A percentile compares a stretch with the other conserved stretches of the same genome.
Conservation (phyloP, 176 grass and related monocot species). For the Ampelocalamus luodianensis region DNA sequence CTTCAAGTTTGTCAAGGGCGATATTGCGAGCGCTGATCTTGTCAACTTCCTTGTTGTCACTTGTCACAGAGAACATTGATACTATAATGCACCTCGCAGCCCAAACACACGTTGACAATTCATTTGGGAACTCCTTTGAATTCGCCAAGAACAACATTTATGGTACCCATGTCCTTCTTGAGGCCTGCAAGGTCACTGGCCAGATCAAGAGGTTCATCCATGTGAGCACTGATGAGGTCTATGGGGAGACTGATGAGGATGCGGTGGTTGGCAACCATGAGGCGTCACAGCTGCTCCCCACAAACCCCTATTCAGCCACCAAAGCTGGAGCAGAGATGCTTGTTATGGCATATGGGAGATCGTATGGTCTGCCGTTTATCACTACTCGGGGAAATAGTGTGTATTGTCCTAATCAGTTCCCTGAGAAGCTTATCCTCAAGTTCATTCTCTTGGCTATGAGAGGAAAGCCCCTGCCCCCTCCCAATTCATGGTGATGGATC, state of each 20-base stretch:
- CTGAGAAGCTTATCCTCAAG: slow-evolving; percentile 84
- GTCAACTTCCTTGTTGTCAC: slow-evolving; percentile 88
- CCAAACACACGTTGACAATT: slow-evolving; percentile 90
- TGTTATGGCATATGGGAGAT: slow-evolving; percentile 92
- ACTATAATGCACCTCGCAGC: slow-evolving; percentile 92
- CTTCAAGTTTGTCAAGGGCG: slow-evolving; percentile 93
- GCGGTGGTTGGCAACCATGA: slow-evolving; percentile 82
- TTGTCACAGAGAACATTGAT: slow-evolving; percentile 87
- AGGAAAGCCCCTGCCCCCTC: slow-evolving; percentile 56
- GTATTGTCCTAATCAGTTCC: slow-evolving; percentile 82
- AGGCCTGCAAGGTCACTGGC: slow-evolving; percentile 84
- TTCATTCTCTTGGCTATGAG: slow-evolving; percentile 86
- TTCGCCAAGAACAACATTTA: slow-evolving; percentile 92
- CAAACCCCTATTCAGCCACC: slow-evolving; percentile 85
- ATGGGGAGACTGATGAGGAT: slow-evolving; percentile 86
- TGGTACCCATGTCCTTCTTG: slow-evolving; percentile 85
- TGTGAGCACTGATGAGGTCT: slow-evolving; percentile 91
- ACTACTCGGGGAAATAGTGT: slow-evolving; percentile 87
- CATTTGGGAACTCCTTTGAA: slow-evolving; percentile 88
- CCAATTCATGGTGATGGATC: slow-evolving; percentile 87
- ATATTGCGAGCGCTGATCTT: slow-evolving; percentile 85
- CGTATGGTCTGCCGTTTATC: slow-evolving; percentile 80
- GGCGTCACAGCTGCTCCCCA: slow-evolving; percentile 82
- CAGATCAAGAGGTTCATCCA: slow-evolving; percentile 89
- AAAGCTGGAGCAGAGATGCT: slow-evolving; percentile 94